A percentile compares a stretch with the other conserved stretches of the same genome.
These are phyloP conservation scores for Debaryomyces sp. DNA, from an alignment of 1,139 yeast species.

Conservation along the genomic window DNA sequence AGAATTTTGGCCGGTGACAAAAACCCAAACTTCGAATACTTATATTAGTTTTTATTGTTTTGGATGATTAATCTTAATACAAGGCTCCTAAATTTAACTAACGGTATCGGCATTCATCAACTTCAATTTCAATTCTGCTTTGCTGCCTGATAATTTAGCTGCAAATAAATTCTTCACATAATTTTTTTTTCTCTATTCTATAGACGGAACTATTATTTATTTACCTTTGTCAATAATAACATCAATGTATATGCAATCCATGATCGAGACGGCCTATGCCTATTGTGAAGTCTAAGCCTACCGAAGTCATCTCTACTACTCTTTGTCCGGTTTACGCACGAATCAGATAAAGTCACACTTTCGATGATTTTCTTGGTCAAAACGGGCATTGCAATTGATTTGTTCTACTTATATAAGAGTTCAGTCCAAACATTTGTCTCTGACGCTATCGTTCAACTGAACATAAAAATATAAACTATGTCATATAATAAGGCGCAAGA, in stretches of 20 bases:
- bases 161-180: background rate
- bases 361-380: background rate
- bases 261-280: background rate
- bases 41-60: constrained; percentile 25
- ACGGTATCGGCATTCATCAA: background rate
- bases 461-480: background rate
- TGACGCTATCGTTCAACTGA: background rate
- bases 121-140: background rate
- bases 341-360: constrained; percentile 1
- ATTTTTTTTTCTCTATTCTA: background rate
- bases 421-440: background rate
- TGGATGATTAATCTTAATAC: background rate
- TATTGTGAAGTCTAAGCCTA: background rate
- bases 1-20: constrained; percentile 62
- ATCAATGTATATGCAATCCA: background rate
- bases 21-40: constrained; percentile 58
- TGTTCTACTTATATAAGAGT: background rate
- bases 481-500: constrained; percentile 15
- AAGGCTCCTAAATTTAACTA: background rate
- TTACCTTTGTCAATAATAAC: background rate
- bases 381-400: background rate
- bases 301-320: background rate
- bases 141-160: background rate
- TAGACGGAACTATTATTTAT: background rate
- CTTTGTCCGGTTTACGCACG: background rate